Evolutionary conservation across 176 grass and related monocot genomes (phyloP), one percentile per base, ranked within the genome.

Genomic region (Phragmites australis): DNA sequence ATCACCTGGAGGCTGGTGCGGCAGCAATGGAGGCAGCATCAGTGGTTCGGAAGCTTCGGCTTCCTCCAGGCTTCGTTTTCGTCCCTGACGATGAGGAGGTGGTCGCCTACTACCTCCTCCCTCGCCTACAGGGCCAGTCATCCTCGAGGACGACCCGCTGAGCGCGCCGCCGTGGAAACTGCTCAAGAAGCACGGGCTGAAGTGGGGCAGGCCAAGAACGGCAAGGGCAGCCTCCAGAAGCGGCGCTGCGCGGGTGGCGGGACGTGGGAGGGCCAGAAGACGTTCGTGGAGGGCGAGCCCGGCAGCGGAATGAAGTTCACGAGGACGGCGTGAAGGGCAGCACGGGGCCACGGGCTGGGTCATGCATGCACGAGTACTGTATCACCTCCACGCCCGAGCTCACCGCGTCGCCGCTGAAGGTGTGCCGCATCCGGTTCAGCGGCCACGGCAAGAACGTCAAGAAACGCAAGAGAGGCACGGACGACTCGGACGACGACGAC

Each of bases 331-430:
- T 17, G 34, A 27, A 58, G 6, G 52, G 52, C 34, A 75, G 72
- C 72, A 57, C 72, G 34, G 72, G 51, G 58, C 52, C 72, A 57
- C 72, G 34, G 72, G 51, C 17, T 75, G 51, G 72, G 72, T 75
- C 51, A 75, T 75, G 72, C 51, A 75, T 75, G 72, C 49, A 75
- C 52, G 72, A 75, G 51, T 75, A 75, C 51, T 39, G 11, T 34
- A 57, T 75, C 51, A 42, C 51, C n/a, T 2, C 72, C 12, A 32
- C 72, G 1, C 13, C 52, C 12, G n/a, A 42, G 10, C 34, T 74
- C 21, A 21, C 31, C 6, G 1, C 0, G 31, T 74, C 50, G 21
- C 72, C 13, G 6, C 1, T 42, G 13, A 75, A 34, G 52, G 21
- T 75, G 13, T 75, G 57, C 72, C 53, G 72, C 51, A 57, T 57